These are phyloP conservation scores for Trichoderma afroharzianum DNA, from an alignment of 2,329 filamentous ascomycete species.

Conservation along the genomic window DNA sequence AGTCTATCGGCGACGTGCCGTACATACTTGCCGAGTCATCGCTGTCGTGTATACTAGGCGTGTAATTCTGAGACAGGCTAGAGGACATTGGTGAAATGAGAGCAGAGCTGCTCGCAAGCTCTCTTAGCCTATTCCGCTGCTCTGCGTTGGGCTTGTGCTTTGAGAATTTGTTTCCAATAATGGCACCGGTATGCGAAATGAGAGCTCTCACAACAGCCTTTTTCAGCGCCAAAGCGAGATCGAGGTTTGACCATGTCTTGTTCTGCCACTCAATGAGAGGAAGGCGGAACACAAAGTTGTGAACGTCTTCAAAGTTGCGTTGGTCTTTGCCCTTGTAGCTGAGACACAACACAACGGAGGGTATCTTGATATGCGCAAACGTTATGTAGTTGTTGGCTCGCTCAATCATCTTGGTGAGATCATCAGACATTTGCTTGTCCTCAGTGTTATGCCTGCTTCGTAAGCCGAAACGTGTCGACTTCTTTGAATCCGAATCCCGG, in stretches of 20 bases:
- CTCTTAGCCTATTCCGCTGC: slow-evolving; percentile 73
- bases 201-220: slow-evolving; percentile 91
- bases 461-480: slow-evolving; percentile 54
- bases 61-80: slow-evolving; percentile 34
- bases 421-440: slow-evolving; percentile 70
- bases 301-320: slow-evolving; percentile 92
- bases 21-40: slow-evolving; percentile 57
- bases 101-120: slow-evolving; percentile 75
- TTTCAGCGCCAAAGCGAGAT: slow-evolving; percentile 87
- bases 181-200: slow-evolving; percentile 91
- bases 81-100: slow-evolving; percentile 51
- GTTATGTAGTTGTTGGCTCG: slow-evolving; percentile 98
- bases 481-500: slow-evolving; percentile 43
- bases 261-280: slow-evolving; percentile 94
- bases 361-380: slow-evolving; percentile 89
- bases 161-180: slow-evolving; percentile 95
- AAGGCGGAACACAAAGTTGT: slow-evolving; percentile 95
- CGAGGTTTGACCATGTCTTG: slow-evolving; percentile 98
- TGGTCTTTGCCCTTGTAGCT: slow-evolving; percentile 96
- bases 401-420: slow-evolving; percentile 93
- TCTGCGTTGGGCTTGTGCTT: slow-evolving; percentile 79
- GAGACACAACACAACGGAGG: slow-evolving; percentile 89
- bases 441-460: slow-evolving; percentile 46
- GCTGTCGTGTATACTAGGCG: slow-evolving; percentile 47
- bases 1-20: slow-evolving; percentile 53